Evolutionary conservation across 2,329 filamentous ascomycete genomes (phyloP).

Genomic region (Camillea tinctor): DNA sequence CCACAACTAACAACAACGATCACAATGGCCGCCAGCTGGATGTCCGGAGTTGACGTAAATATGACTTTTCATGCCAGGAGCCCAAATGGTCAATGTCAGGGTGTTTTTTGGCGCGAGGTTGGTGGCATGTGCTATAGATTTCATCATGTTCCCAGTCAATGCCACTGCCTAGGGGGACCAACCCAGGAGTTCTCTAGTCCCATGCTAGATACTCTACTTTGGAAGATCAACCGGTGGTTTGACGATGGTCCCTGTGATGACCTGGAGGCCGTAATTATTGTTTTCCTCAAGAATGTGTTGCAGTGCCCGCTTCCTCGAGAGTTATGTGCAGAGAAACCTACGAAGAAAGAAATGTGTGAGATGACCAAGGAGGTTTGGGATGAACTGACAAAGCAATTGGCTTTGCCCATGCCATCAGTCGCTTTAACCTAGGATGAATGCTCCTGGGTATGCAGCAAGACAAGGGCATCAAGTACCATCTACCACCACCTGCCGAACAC

Average conservation of each 20-base stretch:
- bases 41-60: neutral
- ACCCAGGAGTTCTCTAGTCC: neutral
- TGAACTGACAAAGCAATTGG: neutral
- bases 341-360: neutral
- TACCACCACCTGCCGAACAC: too few species aligned
- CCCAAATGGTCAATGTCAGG: neutral
- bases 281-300: neutral
- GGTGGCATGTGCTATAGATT: neutral
- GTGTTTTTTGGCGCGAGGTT: neutral
- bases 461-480: too few species aligned
- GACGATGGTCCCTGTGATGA: neutral
- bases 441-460: too few species aligned
- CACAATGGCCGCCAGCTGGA: neutral
- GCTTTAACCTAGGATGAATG: neutral
- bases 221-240: neutral
- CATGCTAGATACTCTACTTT: neutral
- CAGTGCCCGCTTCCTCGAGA: neutral
- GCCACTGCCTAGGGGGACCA: neutral
- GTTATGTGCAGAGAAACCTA: neutral
- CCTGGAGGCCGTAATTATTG: neutral
- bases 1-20: too few species aligned
- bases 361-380: neutral
- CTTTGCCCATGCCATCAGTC: neutral
- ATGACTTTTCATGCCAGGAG: neutral
- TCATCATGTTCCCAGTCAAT: neutral